phyloP scores from a whole-genome alignment of 768 basidiomycete genomes.

The Mycena floridula region DNA sequence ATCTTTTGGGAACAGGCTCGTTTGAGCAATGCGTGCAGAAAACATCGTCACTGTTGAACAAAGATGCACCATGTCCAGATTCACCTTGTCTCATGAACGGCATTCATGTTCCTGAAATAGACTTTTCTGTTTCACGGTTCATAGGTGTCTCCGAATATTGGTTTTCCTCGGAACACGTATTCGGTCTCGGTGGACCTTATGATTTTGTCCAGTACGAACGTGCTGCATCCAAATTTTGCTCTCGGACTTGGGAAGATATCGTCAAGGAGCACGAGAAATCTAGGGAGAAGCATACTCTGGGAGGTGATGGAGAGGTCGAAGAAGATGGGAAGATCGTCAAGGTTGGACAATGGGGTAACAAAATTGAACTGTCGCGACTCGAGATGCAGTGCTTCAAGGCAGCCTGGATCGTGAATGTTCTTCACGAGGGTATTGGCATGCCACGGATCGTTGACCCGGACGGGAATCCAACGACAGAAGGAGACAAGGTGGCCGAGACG shows the following conservation, averaged over 20 bases:
- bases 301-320: conserved; percentile 60
- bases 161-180: conserved; percentile 98
- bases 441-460: conserved; percentile 85
- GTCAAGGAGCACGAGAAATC: conserved; percentile 58
- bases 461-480: conserved; percentile 67
- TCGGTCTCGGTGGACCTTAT: conserved; percentile 91
- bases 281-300: conserved; percentile 32
- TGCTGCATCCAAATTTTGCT: conserved; percentile 83
- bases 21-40: conserved; percentile 77
- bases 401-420: conserved; percentile 93
- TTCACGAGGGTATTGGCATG: conserved; percentile 94
- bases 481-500: conserved; percentile 65
- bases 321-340: conserved; percentile 55
- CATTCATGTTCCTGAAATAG: conserved; percentile 87
- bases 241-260: conserved; percentile 72
- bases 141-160: conserved; percentile 99
- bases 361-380: conserved; percentile 77
- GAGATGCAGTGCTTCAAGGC: conserved; percentile 99
- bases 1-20: conserved; percentile 80
- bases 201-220: conserved; percentile 96
- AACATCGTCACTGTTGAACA: conserved; percentile 78
- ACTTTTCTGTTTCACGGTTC: conserved; percentile 89
- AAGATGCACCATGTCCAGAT: conserved; percentile 75
- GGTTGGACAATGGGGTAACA: conserved; percentile 61
- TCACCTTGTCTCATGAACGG: conserved; percentile 91